A percentile compares a stretch with the other conserved stretches of the same genome.
phyloP scores from a whole-genome alignment of 1,284 basidiomycete species.

The Moesziomyces globuligerus region DNA sequence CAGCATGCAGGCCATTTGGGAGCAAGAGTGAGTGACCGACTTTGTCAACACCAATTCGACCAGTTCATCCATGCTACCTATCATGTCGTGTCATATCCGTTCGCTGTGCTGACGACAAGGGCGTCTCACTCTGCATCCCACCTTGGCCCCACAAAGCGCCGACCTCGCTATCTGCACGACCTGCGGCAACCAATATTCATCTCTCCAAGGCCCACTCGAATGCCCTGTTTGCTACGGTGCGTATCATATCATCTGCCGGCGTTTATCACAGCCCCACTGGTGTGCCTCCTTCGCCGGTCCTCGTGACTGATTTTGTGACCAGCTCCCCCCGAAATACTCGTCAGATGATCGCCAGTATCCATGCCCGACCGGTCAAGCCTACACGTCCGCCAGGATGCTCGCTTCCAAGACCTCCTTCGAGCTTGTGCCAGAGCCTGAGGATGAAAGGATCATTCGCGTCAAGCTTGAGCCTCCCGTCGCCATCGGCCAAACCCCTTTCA shows the following conservation, averaged over 20 bases:
- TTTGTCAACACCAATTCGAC: neutral
- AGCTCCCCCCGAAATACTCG: neutral
- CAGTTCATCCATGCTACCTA: no score
- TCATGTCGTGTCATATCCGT: no score
- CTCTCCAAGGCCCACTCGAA: conserved; percentile 17
- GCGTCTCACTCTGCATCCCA: neutral
- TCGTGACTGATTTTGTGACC: no score
- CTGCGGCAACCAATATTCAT: conserved; percentile 30
- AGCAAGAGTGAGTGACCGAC: conserved; percentile 26
- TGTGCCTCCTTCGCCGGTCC: no score
- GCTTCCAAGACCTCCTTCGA: conserved; percentile 19
- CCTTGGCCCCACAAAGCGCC: conserved; percentile 12
- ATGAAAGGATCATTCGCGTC: conserved; percentile 27
- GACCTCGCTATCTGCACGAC: conserved; percentile 40
- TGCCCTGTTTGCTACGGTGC: conserved; percentile 37
- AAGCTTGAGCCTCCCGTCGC: conserved; percentile 34
- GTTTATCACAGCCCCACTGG: no score
- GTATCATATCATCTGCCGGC: no score
- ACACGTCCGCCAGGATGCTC: conserved; percentile 25
- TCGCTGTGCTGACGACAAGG: neutral
- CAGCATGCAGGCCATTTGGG: conserved; percentile 20
- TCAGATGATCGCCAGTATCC: conserved; percentile 34
- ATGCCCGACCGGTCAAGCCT: conserved; percentile 28
- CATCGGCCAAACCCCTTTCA: conserved; percentile 39
- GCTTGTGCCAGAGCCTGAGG: conserved; percentile 29